Conservation (phyloP, 495 filamentous ascomycete species). For the Xylaria sp. region DNA sequence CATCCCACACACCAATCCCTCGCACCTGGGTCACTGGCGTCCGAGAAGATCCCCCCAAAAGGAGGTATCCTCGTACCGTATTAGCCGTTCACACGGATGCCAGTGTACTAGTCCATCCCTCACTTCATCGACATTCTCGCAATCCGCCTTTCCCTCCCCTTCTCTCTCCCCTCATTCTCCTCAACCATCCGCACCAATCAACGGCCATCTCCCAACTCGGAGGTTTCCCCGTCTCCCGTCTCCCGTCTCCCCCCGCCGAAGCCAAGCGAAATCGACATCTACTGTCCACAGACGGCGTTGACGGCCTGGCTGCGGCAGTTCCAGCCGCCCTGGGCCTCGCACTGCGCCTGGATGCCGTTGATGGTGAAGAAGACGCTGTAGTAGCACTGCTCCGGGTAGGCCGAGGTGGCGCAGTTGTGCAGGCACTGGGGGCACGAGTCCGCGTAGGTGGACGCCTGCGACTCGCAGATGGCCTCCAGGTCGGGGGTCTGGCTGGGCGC, state of each 20-base stretch:
- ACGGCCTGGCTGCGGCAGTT: conserved; percentile 2
- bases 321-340: conserved; percentile 16
- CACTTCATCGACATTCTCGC: background rate
- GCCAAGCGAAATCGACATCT: background rate
- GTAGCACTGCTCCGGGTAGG: conserved; percentile 7
- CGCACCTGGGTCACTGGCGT: background rate
- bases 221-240: too few relatives aligned
- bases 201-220: too few relatives aligned
- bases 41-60: background rate
- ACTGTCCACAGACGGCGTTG: background rate
- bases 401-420: conserved; percentile 2
- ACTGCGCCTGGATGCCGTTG: conserved; percentile 20
- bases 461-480: conserved; percentile 19
- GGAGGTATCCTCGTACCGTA: too few relatives aligned
- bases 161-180: background rate
- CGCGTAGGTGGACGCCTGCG: background rate
- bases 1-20: background rate
- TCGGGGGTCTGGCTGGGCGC: conserved; percentile 12
- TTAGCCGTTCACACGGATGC: background rate
- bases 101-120: too few relatives aligned
- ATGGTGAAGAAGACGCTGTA: conserved; percentile 17
- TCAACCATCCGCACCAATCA: background rate
- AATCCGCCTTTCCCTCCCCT: background rate
- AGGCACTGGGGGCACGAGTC: conserved; percentile 19
- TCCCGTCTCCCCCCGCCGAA: too few relatives aligned